phyloP scores from a whole-genome alignment of 129 eudicot genomes.

The Solidago caesia region DNA sequence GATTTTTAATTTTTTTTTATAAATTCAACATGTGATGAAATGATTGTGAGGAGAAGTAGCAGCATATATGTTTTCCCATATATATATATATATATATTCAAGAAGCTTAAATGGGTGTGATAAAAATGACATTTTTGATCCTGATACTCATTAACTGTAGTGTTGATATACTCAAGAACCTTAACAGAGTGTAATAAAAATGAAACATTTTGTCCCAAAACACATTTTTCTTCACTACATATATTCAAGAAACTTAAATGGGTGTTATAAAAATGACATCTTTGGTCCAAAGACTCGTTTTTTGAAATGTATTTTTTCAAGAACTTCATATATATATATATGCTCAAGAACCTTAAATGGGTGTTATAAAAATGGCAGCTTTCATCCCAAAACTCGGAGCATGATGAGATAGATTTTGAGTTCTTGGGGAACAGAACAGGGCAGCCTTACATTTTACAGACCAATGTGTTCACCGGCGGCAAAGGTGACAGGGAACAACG shows the following conservation, averaged over 20 bases:
- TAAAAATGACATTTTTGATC: not conserved
- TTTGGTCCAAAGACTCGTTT: not conserved
- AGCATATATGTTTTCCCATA: too few species aligned
- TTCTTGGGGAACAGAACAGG: conserved; percentile 87
- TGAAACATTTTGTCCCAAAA: not conserved
- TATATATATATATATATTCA: too few species aligned
- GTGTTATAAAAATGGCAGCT: conserved; percentile 43
- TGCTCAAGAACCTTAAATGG: not conserved
- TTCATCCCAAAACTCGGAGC: conserved; percentile 81
- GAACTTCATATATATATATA: not conserved
- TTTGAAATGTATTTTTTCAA: not conserved
- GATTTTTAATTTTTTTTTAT: too few species aligned
- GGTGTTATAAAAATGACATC: not conserved
- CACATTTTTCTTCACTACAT: not conserved
- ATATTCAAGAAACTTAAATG: not conserved
- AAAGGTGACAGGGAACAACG: conserved; percentile 86
- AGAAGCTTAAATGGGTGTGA: too few species aligned
- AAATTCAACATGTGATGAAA: too few species aligned
- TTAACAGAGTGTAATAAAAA: not conserved
- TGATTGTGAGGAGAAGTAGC: too few species aligned
- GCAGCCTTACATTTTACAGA: conserved; percentile 84
- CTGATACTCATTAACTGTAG: not conserved
- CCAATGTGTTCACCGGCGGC: conserved; percentile 87
- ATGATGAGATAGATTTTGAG: conserved; percentile 89
- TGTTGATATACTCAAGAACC: not conserved